phyloP scores from a whole-genome alignment of 2,329 filamentous ascomycete species.

The Xylariomycetidae sp. region DNA sequence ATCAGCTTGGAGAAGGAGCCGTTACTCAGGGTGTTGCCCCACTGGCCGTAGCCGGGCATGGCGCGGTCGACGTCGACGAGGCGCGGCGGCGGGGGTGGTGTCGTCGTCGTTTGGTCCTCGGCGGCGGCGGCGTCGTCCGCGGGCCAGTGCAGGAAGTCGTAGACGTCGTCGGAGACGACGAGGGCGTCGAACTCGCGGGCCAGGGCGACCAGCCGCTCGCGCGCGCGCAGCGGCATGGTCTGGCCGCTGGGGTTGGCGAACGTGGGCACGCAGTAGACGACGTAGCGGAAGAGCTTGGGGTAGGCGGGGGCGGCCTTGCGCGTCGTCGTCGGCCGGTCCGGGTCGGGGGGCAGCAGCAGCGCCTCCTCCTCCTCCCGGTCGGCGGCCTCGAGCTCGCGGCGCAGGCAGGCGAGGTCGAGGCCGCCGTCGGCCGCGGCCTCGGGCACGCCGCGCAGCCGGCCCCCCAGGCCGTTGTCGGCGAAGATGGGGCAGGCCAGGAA shows the following conservation, averaged over 20 bases:
- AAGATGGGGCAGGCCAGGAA: conserved; percentile 61
- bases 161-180: conserved; percentile 64
- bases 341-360: neutral
- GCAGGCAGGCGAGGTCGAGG: conserved; percentile 50
- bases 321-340: neutral
- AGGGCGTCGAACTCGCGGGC: conserved; percentile 60
- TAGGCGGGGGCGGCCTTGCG: conserved; percentile 45
- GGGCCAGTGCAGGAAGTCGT: conserved; percentile 61
- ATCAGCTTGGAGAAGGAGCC: conserved; percentile 61
- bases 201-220: conserved; percentile 52
- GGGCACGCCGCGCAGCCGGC: conserved; percentile 51
- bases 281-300: conserved; percentile 32
- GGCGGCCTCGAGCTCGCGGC: conserved; percentile 34
- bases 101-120: neutral
- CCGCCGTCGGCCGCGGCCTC: conserved; percentile 58
- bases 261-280: conserved; percentile 64
- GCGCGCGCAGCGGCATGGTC: conserved; percentile 53
- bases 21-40: conserved; percentile 58
- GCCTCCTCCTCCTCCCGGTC: neutral
- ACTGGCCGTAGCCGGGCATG: conserved; percentile 50
- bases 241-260: conserved; percentile 64
- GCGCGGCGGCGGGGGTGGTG: conserved; percentile 35
- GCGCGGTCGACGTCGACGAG: conserved; percentile 57
- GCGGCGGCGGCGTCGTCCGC: conserved; percentile 3
- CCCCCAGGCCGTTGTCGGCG: conserved; percentile 55